Evolutionary conservation across 1,284 basidiomycete species (phyloP).

Genomic region (Vanrija pseudolonga): DNA sequence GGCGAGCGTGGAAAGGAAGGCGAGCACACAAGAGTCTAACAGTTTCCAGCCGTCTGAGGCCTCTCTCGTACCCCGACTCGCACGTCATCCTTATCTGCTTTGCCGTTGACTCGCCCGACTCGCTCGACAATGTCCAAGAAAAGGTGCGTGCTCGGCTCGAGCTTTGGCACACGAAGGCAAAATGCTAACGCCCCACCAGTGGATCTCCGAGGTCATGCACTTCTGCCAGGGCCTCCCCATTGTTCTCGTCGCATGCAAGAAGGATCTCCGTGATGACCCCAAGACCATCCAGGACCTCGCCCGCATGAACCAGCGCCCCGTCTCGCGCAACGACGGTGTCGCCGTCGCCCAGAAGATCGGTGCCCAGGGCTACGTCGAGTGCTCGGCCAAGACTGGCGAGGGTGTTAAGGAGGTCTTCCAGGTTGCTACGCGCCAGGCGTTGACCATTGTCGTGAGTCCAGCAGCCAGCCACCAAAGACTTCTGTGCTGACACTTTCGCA

Average conservation of each 20-base stretch:
- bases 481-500: neutral
- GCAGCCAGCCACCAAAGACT: no score
- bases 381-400: conserved; percentile 81
- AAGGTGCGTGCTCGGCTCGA: conserved; percentile 60
- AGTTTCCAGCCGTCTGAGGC: conserved; percentile 63
- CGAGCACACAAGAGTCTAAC: conserved; percentile 34
- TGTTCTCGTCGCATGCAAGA: conserved; percentile 90
- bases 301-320: conserved; percentile 75
- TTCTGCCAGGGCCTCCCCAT: conserved; percentile 83
- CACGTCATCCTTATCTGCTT: conserved; percentile 93
- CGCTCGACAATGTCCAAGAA: conserved; percentile 91
- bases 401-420: conserved; percentile 92
- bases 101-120: conserved; percentile 86
- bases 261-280: conserved; percentile 74
- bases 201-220: conserved; percentile 91
- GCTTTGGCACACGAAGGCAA: no score
- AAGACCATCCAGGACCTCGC: conserved; percentile 75
- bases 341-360: conserved; percentile 84
- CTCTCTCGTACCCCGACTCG: conserved; percentile 85
- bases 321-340: conserved; percentile 69
- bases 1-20: no score
- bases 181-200: conserved; percentile 55
- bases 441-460: conserved; percentile 52
- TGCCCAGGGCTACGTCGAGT: conserved; percentile 84
- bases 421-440: conserved; percentile 75